A percentile compares a stretch with the other conserved stretches of the same genome.
Evolutionary conservation across 257 asterid genomes (phyloP).

Genomic region (Nicotiana tabacum): DNA sequence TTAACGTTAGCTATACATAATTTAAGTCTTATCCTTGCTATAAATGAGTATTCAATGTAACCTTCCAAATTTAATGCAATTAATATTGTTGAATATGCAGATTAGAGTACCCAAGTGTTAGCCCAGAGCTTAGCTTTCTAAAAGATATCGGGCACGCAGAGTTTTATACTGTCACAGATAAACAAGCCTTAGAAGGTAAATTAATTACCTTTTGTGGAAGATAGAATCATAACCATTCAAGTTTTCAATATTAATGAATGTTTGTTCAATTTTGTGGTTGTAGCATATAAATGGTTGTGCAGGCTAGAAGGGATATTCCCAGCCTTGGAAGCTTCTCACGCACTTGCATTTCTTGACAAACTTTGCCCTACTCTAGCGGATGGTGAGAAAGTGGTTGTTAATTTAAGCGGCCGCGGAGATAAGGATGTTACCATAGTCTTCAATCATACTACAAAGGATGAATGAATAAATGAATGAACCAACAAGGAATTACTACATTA

Average conservation of each 20-base stretch:
- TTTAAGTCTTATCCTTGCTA: background rate
- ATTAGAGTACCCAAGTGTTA: constrained; percentile 69
- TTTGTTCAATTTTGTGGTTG: background rate
- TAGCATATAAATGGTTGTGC: constrained; percentile 53
- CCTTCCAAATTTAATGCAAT: background rate
- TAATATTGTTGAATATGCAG: constrained; percentile 22
- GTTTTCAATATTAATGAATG: background rate
- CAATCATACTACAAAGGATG: constrained; percentile 16
- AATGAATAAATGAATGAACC: no score
- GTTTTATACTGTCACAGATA: constrained; percentile 42
- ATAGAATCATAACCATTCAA: no score
- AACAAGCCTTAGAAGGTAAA: constrained; percentile 72
- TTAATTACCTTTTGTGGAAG: background rate
- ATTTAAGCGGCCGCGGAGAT: constrained; percentile 73
- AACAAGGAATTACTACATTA: no score
- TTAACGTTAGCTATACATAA: no score
- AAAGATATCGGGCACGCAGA: constrained; percentile 70
- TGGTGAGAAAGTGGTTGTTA: constrained; percentile 64
- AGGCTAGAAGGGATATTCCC: constrained; percentile 69
- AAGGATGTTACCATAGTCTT: constrained; percentile 51
- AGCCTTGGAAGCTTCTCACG: constrained; percentile 75
- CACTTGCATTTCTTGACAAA: constrained; percentile 54
- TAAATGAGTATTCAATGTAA: background rate
- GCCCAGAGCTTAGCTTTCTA: constrained; percentile 75
- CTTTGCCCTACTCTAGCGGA: constrained; percentile 46